Base-by-base conservation (phyloP, 257 asterid genomes). In the Rehmannia glutinosa region DNA sequence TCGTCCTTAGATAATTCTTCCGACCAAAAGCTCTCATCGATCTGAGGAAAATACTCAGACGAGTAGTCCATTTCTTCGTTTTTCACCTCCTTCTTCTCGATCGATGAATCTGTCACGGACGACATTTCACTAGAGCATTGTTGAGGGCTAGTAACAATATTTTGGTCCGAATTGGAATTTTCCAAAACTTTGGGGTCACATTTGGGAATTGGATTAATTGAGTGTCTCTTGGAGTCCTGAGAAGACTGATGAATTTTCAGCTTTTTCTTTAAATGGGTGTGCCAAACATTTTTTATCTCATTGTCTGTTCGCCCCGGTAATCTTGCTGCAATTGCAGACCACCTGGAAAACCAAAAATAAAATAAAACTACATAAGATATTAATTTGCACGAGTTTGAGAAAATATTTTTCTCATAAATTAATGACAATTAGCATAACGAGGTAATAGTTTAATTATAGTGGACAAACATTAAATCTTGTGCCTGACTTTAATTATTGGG, bases 261-360 rank as follows among this genome's bases (percentile, higher is more conserved):
- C 74, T 70, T 83, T 73, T 91, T 91, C 92, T 91, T 91, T 73
- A 91, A 68, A 69, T 82, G 89, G 27, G 95, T 91, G 77, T 91
- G 96, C 97, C 96, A 91, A 27, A 91, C 89, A 73, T 91, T 91
- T 82, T 91, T 91, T 15, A 91, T 91, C 64, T 91, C 97, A 6
- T 91, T 91, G 78, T 91, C 97, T 9, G 97, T 91, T 66, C 97
- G 64, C 35, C 97, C 97, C 10, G 97, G 91, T 13, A 91, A 75
- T 75, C 81, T 86, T 32, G 95, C 87, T 69, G 97, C 97, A 72
- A 91, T 88, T 10, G 88, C 88, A 47, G 97, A 86, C 97, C 97
- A 91, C 80, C 97, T 91, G 82, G 7, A 81, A 72, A 62, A 35
- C 7, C 9, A 20, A 42, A 25, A 27, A 10, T 11, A 13, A 25